Evolutionary conservation across 192 early-diverging fungal genomes (phyloP), one percentile per base, ranked within the genome.

Genomic region (Podila horticola): DNA sequence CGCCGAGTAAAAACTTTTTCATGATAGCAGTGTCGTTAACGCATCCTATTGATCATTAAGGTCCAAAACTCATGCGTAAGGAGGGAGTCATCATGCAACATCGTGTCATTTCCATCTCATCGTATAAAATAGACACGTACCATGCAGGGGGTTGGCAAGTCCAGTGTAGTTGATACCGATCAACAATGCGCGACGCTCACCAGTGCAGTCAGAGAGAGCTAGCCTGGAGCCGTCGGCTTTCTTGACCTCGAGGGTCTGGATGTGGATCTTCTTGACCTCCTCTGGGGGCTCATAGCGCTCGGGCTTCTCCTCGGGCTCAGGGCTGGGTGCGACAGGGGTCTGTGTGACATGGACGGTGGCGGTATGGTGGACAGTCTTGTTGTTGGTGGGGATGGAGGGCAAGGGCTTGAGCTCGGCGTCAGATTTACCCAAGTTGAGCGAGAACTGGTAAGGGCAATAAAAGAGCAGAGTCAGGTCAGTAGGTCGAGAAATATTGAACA

Each of bases 131-230:
- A 36, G 34, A 36, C 41, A 17, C 11, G 15, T 81, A 81, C 77
- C 77, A n/a, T 81, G 71, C 4, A 81, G 67, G 52, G 60, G 62
- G 24, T 81, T 81, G 33, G 60, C 22, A 11, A 41, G 50, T 24
- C 71, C 77, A 28, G 55, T 61, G 72, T 85, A 85, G 45, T 85
- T 85, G 28, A 85, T 85, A 17, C 84, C 84, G 29, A 85, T 85
- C 26, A 85, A 75, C 20, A 85, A 17, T 26, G 84, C 84, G 24
- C 67, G 67, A 9, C 69, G 68, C 3, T 83, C 30, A 2, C 81
- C 81, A 28, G 72, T 72, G 51, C 81, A 83, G 52, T 74, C 22
- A 1, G 81, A 83, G 45, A 73, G 71, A 5, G 71, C n/a, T 0
- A 69, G 19, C 26, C 28, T 52, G 58, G 66, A 30, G 33, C 77